These are phyloP conservation scores for Tricladium varicosporioides DNA, from an alignment of 2,329 filamentous ascomycete genomes.

Conservation along the genomic window DNA sequence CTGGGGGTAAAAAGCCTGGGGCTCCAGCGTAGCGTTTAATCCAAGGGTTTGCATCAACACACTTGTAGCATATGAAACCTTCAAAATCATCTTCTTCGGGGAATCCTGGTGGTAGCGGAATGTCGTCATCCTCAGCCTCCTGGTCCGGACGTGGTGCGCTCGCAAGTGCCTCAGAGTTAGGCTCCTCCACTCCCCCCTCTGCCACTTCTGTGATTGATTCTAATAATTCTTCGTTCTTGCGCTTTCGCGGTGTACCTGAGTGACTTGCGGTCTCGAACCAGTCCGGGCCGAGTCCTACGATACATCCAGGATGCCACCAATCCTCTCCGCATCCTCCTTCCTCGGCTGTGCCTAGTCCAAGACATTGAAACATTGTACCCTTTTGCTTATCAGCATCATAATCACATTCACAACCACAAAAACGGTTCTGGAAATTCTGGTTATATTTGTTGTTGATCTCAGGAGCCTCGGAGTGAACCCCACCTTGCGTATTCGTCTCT, in stretches of 20 bases:
- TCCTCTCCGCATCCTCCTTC: slow-evolving; percentile 92
- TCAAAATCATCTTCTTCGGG: slow-evolving; percentile 88
- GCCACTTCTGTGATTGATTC: slow-evolving; percentile 51
- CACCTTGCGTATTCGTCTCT: slow-evolving; percentile 71
- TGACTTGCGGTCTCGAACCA: slow-evolving; percentile 60
- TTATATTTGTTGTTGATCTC: slow-evolving; percentile 82
- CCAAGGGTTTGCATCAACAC: slow-evolving; percentile 84
- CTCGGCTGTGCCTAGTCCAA: slow-evolving; percentile 77
- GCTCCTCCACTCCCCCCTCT: slow-evolving; percentile 34
- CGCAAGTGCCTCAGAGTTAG: slow-evolving; percentile 4
- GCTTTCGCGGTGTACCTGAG: slow-evolving; percentile 32
- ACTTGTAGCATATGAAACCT: slow-evolving; percentile 91
- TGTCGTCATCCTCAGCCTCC: slow-evolving; percentile 52
- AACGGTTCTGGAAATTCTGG: slow-evolving; percentile 89
- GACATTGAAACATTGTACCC: slow-evolving; percentile 96
- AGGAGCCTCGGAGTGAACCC: slow-evolving; percentile 73
- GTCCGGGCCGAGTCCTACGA: slow-evolving; percentile 74
- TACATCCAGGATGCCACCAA: slow-evolving; percentile 94
- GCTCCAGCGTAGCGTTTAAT: slow-evolving; percentile 84
- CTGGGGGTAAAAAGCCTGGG: slow-evolving; percentile 72
- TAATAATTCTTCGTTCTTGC: slow-evolving; percentile 37
- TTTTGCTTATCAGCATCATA: slow-evolving; percentile 90
- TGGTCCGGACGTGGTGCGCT: slow-evolving; percentile 37
- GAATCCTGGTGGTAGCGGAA: slow-evolving; percentile 79
- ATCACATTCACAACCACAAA: slow-evolving; percentile 84